Percentiles rank a stretch among this genome's conserved stretches.
phyloP scores from a whole-genome alignment of 306 rosid species.

The Quercus ilex region DNA sequence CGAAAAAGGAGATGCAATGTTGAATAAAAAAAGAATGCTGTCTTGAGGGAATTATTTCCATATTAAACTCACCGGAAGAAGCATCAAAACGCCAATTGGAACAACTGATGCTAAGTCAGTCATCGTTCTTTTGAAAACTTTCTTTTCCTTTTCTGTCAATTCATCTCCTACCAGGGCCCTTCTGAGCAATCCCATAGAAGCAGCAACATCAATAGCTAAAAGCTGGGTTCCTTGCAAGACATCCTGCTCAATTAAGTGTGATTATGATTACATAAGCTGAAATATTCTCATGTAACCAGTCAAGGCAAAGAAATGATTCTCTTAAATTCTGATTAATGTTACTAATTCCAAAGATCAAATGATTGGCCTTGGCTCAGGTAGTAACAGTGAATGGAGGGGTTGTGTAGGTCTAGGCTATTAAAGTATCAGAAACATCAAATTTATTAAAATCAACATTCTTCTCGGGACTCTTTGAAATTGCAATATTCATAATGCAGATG shows the following conservation, averaged over 20 bases:
- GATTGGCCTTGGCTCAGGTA: not conserved
- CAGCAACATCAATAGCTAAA: slow-evolving; percentile 79
- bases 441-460: not conserved
- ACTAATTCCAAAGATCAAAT: not conserved
- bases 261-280: slow-evolving; percentile 19
- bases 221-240: slow-evolving; percentile 99
- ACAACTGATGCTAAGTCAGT: slow-evolving; percentile 95
- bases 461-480: not conserved
- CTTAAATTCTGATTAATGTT: not conserved
- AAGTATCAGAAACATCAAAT: not conserved
- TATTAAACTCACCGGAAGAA: slow-evolving; percentile 73
- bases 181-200: slow-evolving; percentile 71
- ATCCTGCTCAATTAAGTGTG: slow-evolving; percentile 50
- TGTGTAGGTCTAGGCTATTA: not conserved
- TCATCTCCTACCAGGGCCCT: slow-evolving; percentile 82
- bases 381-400: not conserved
- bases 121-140: slow-evolving; percentile 73
- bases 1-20: not conserved
- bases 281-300: not conserved
- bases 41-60: slow-evolving; percentile 4
- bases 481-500: not conserved
- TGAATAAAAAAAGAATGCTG: slow-evolving; percentile 2
- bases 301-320: not conserved
- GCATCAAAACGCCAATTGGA: slow-evolving; percentile 94
- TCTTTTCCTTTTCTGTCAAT: slow-evolving; percentile 84